These are phyloP conservation scores for Basidiobolus meristosporus DNA, from an alignment of 371 early-diverging fungal species.

Conservation along the genomic window DNA sequence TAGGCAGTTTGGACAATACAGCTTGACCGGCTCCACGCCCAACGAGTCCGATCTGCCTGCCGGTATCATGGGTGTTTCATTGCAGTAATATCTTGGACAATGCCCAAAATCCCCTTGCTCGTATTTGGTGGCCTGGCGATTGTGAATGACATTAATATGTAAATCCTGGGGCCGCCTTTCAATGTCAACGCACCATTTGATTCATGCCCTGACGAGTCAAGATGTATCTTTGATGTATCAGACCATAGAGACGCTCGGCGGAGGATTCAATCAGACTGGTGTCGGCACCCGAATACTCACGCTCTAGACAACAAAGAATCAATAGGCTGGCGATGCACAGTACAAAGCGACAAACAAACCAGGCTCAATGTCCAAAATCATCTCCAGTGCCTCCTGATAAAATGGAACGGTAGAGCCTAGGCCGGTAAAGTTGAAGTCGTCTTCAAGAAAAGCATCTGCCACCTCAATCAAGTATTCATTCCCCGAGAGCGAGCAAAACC, in stretches of 20 bases:
- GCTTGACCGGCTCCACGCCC: slow-evolving; percentile 32
- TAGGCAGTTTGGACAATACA: slow-evolving; percentile 71
- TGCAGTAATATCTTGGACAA: slow-evolving; percentile 70
- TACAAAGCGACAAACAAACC: slow-evolving; percentile 10
- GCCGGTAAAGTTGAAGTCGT: slow-evolving; percentile 86
- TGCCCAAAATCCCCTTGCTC: slow-evolving; percentile 62
- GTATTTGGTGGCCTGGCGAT: slow-evolving; percentile 47
- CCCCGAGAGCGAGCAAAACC: slow-evolving; percentile 72
- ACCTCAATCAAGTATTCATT: slow-evolving; percentile 73
- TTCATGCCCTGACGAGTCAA: slow-evolving; percentile 54
- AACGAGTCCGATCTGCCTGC: slow-evolving; percentile 58
- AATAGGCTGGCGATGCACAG: no score
- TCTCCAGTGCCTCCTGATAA: slow-evolving; percentile 61
- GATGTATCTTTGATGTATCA: slow-evolving; percentile 71
- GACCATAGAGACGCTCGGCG: slow-evolving; percentile 49
- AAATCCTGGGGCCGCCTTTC: no score
- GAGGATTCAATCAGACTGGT: slow-evolving; percentile 14
- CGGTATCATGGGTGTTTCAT: slow-evolving; percentile 56
- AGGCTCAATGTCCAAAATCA: slow-evolving; percentile 70
- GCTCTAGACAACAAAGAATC: no score
- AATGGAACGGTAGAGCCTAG: slow-evolving; percentile 58
- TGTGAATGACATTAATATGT: slow-evolving; percentile 9
- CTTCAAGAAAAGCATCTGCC: slow-evolving; percentile 73
- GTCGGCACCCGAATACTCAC: no score
- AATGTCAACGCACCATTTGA: slow-evolving; percentile 36